Base-by-base conservation (phyloP, 768 basidiomycete species). In the Hemileccinum rubropunctum region DNA sequence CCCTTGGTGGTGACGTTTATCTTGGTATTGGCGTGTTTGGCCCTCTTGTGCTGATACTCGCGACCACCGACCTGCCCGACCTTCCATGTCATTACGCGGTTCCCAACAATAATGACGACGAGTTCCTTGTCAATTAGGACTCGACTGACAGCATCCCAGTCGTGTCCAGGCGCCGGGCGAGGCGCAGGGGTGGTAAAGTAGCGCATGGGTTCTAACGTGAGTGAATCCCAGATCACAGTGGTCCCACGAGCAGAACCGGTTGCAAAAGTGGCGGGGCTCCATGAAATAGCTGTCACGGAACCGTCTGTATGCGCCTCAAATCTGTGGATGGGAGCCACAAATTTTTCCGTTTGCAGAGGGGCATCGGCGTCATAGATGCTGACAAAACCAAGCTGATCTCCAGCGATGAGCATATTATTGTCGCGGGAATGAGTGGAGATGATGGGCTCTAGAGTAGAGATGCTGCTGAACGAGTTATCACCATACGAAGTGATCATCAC, bases 251-350 rank as follows among this genome's bases (percentile, higher is more conserved):
- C 72, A 20, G 86, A 86, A 26, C 90, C 90, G 0, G 83, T 84
- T 12, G 79, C 75, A 41, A 92, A 69, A 14, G 81, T 71, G n/a
- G 74, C 50, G 3, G 78, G 71, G 49, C 80, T 83, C 76, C 84
- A 80, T 1, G 79, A 73, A 17, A 92, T 69, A 12, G 83, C 77
- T 5, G 84, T 84, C 21, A 91, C 75, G 0, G 81, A 68, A 0
- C 79, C 83, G 54, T 87, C 84, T 43, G 72, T 71, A 56, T 86
- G 79, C 1, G 86, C 86, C 57, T 84, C 82, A 47, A 87, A 79
- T 45, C 74, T 77, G 48, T 72, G 71, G 4, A 69, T 53, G 1
- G 82, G 77, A 39, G 35, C 59, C 27, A 66, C 50, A 40, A 51
- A 34, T 23, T 56, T 51, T 39, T 53, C 21, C 18, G 56, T 52